phyloP scores from a whole-genome alignment of 169 alveolate species.

The Plasmodium gaboni region DNA sequence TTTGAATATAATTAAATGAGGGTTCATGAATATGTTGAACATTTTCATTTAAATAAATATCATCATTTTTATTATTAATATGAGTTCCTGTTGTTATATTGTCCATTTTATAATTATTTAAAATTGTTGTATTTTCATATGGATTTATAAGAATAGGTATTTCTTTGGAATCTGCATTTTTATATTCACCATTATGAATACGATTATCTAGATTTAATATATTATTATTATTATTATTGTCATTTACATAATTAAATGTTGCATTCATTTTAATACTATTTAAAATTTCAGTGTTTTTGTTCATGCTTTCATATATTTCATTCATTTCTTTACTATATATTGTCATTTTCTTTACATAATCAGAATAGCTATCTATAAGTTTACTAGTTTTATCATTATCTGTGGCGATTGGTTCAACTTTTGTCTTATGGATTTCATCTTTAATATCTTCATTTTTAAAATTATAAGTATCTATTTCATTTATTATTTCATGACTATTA shows the following conservation, averaged over 20 bases:
- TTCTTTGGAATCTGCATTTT: background rate
- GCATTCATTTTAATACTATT: conserved; percentile 25
- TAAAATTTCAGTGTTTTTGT: conserved; percentile 26
- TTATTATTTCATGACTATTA: too few species aligned
- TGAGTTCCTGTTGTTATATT: too few species aligned
- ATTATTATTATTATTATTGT: background rate
- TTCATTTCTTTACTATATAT: conserved; percentile 46
- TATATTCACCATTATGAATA: background rate
- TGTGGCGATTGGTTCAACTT: background rate
- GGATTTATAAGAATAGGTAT: background rate
- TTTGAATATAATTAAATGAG: too few species aligned
- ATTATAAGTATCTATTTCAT: background rate
- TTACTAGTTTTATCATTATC: background rate
- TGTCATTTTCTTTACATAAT: conserved; percentile 42
- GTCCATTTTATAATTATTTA: too few species aligned
- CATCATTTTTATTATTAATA: too few species aligned
- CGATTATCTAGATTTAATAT: background rate
- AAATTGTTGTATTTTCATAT: background rate
- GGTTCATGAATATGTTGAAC: too few species aligned
- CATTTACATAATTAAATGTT: conserved; percentile 1
- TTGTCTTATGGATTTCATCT: background rate
- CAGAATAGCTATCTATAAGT: conserved; percentile 10
- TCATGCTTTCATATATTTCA: conserved; percentile 52
- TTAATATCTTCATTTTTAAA: background rate
- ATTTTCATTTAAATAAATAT: too few species aligned